Conservation (phyloP, 2,329 filamentous ascomycete genomes). For the Xylaria sp. region DNA sequence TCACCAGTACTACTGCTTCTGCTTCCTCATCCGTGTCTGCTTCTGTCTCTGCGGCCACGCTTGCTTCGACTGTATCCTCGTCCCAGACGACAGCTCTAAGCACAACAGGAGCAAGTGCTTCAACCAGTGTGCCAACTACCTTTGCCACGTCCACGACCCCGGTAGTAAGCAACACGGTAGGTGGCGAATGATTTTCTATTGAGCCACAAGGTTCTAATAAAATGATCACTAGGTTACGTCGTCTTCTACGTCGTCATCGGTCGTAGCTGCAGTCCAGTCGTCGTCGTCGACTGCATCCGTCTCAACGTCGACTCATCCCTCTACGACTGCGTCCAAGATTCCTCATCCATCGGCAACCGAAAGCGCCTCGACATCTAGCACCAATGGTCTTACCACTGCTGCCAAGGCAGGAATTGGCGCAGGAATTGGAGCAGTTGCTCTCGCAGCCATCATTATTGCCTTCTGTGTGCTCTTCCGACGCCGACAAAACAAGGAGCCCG, state of each 20-base stretch:
- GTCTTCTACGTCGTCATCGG: too few relatives aligned
- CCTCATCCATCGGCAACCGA: constrained; percentile 6
- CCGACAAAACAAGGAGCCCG: constrained; percentile 27
- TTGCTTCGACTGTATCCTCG: neutral
- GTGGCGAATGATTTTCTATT: neutral
- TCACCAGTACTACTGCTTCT: neutral
- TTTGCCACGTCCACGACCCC: neutral
- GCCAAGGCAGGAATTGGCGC: constrained; percentile 48
- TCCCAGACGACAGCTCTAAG: neutral
- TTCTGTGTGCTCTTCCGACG: constrained; percentile 38
- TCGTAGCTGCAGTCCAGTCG: too few relatives aligned
- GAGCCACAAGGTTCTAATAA: neutral
- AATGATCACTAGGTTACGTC: neutral
- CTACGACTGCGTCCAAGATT: constrained; percentile 9
- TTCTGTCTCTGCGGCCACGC: constrained; percentile 4
- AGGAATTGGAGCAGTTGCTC: constrained; percentile 39
- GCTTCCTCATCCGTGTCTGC: constrained; percentile 4
- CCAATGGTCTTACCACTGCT: constrained; percentile 36
- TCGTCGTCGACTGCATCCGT: neutral
- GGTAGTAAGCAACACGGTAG: neutral
- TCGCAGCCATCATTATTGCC: constrained; percentile 37
- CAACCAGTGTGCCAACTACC: neutral
- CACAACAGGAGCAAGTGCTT: neutral
- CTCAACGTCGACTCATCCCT: constrained; percentile 14
- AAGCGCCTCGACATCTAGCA: neutral